Base-by-base conservation (phyloP, 306 rosid genomes). In the Neltuma alba region DNA sequence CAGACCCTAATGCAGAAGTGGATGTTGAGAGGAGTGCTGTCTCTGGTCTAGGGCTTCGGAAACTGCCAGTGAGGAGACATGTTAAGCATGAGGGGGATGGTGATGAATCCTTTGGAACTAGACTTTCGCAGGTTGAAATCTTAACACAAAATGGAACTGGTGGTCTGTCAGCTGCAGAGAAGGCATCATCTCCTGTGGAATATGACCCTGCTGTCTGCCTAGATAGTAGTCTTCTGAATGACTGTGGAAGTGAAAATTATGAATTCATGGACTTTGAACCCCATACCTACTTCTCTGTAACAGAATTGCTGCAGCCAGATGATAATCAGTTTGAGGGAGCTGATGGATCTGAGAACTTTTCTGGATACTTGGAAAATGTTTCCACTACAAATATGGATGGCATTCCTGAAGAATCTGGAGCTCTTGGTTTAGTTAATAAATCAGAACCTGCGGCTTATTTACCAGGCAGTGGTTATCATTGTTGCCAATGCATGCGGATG, bases 1-100 rank as follows among this genome's bases (percentile, higher is more conserved):
- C 91, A 54, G 94, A 87, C 36, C 88, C 86, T 76, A 82, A 77
- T 62, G 41, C 82, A 36, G 91, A 89, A 42, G 76, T 72, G 64
- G 91, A 91, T 81, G 75, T 65, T 72, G 92, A 90, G 64, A 85
- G 91, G 98, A 89, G 87, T 75, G 23, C 76, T 79, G 75, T 78
- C 69, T 64, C 86, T 80, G 89, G 68, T 77, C 89, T 84, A 34
- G 92, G 87, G 78, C 98, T 82, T 21, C 90, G 76, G 73, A 96
- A 96, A 87, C 90, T 93, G 74, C 97, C 91, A 3, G 90, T 96
- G 70, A 85, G 99, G 81, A 85, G 99, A 88, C 89, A 88, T 18
- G 81, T 82, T 75, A 95, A 91, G 86, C 90, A 38, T 8, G 97
- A 89, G 74, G 98, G 87, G 64, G 99, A 89, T 66, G 76, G 36